Conservation (phyloP, 2,329 filamentous ascomycete genomes). For the Knoxdaviesia proteae region DNA sequence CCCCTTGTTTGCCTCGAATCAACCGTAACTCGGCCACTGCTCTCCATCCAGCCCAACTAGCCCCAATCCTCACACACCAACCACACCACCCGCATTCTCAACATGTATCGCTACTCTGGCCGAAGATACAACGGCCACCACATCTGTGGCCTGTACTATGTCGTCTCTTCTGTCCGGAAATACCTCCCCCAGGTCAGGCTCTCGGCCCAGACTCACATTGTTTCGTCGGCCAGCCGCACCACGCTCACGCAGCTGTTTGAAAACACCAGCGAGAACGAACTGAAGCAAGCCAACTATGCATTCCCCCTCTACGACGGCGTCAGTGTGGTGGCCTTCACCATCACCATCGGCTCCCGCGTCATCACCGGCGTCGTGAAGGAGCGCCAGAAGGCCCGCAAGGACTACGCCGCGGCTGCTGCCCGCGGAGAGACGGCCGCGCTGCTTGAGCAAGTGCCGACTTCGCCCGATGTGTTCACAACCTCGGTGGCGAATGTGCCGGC, state of each 20-base stretch:
- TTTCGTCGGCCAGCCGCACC: slow-evolving; percentile 27
- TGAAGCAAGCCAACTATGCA: slow-evolving; percentile 35
- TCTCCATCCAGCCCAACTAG: no score
- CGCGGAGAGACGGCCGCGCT: slow-evolving; percentile 42
- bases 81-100: no score
- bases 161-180: slow-evolving; percentile 6
- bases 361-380: slow-evolving; percentile 48
- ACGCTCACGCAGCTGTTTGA: slow-evolving; percentile 30
- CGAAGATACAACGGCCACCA: background rate
- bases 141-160: slow-evolving; percentile 16
- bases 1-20: no score
- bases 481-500: slow-evolving; percentile 47
- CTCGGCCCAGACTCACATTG: slow-evolving; percentile 37
- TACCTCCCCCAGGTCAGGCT: slow-evolving; percentile 39
- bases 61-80: no score
- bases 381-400: slow-evolving; percentile 35
- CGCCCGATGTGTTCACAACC: slow-evolving; percentile 47
- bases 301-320: slow-evolving; percentile 58
- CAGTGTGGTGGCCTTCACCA: slow-evolving; percentile 46
- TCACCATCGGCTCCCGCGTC: slow-evolving; percentile 36
- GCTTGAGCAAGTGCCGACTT: slow-evolving; percentile 36
- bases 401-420: slow-evolving; percentile 36
- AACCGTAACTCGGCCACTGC: no score
- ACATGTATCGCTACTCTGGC: no score
- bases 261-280: slow-evolving; percentile 23